Base-by-base conservation (phyloP, 148 eudicot genomes). In the Arctostaphylos glauca region DNA sequence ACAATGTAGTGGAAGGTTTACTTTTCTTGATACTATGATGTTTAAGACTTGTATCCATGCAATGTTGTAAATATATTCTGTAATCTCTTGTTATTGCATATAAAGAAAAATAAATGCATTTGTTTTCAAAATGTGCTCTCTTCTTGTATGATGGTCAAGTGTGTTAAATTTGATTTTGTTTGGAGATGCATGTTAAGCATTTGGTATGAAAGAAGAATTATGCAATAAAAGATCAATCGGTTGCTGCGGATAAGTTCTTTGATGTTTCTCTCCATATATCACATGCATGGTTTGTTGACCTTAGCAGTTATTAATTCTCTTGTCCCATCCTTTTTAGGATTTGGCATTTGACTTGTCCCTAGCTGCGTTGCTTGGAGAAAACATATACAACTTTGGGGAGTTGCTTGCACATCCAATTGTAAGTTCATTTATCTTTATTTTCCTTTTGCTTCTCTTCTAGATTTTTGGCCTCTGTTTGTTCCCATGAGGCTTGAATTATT, bases 331-430 rank as follows among this genome's bases (percentile, higher is more conserved):
- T 80, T 43, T 84, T 77, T 72, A 96, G 99, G 99, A 96, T 79
- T 87, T 96, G 93, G 98, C 99, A 48, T 96, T 93, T 88, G 98
- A 96, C 84, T 85, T 96, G 31, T 94, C 98, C 23, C 87, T 96
- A 21, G 92, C 98, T 77, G 98, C 97, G 7, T 82, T 96, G 83
- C 85, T 96, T 88, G 98, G 98, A 83, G 99, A 96, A 48, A 94
- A 96, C 89, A 93, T 96, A 84, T 96, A 96, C 94, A 96, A 94
- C 90, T 96, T 94, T 84, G 98, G 98, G 48, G 99, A 96, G 88
- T 91, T 96, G 50, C 99, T 96, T 88, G 94, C 99, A 12, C 98
- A 96, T 89, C 99, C 98, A 66, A 92, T 96, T 85, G 99, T 96
- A 90, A 91, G 99, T 83, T 21, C 44, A 38, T 59, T 81, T 64